A percentile compares a stretch with the other conserved stretches of the same genome.
These are phyloP conservation scores for Metschnikowia henanensis DNA, from an alignment of 805 yeast genomes.

Conservation along the genomic window DNA sequence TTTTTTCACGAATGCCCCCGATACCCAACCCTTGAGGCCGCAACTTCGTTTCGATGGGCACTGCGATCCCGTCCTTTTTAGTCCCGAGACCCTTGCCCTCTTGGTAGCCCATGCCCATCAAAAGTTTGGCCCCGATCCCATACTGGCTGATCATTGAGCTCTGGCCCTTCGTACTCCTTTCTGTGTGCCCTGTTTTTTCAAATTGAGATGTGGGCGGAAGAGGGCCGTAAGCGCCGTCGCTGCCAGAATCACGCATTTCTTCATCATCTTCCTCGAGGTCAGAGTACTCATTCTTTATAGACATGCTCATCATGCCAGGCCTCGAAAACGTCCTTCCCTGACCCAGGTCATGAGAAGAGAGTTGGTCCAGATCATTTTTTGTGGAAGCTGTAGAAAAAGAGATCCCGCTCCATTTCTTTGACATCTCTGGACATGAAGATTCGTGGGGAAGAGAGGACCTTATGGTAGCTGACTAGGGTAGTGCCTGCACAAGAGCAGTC, in stretches of 20 bases:
- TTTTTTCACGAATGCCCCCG: slow-evolving; percentile 55
- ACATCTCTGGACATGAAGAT: slow-evolving; percentile 1
- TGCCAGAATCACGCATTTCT: background rate
- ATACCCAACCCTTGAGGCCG: slow-evolving; percentile 73
- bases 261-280: slow-evolving; percentile 16
- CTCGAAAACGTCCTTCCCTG: background rate
- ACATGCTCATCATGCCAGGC: slow-evolving; percentile 6
- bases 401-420: slow-evolving; percentile 1
- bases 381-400: slow-evolving; percentile 3
- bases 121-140: slow-evolving; percentile 82
- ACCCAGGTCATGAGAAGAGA: background rate
- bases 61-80: slow-evolving; percentile 66
- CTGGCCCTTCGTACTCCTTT: background rate
- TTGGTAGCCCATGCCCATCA: slow-evolving; percentile 84
- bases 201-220: no score
- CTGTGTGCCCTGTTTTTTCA: background rate
- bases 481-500: background rate
- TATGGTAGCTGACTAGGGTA: background rate
- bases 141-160: slow-evolving; percentile 35
- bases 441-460: background rate
- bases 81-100: slow-evolving; percentile 86
- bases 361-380: background rate
- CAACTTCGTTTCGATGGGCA: slow-evolving; percentile 73
- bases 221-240: background rate
- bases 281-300: slow-evolving; percentile 12